phyloP scores from a whole-genome alignment of 2,329 filamentous ascomycete genomes.

The Neonectria magnoliae region DNA sequence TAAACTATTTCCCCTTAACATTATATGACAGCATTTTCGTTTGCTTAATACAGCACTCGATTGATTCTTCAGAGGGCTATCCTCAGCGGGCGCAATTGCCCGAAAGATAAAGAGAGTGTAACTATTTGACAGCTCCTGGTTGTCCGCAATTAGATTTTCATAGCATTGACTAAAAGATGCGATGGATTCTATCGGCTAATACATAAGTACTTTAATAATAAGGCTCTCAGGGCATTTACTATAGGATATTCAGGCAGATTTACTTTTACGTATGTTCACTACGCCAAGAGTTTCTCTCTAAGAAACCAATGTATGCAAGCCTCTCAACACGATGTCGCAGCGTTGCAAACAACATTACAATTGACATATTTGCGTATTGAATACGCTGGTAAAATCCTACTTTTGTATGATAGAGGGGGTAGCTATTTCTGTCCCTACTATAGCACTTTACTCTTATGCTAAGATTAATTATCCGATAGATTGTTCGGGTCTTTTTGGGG shows the following conservation, averaged over 20 bases:
- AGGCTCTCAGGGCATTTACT: background rate
- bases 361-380: too few relatives aligned
- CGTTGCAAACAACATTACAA: too few relatives aligned
- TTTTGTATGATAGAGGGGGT: too few relatives aligned
- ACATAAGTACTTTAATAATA: background rate
- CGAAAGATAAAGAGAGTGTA: background rate
- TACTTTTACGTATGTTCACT: too few relatives aligned
- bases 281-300: too few relatives aligned
- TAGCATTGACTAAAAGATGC: background rate
- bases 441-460: background rate
- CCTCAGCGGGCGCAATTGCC: background rate
- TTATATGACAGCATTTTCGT: background rate
- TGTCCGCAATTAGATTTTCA: background rate
- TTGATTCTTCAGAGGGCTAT: background rate
- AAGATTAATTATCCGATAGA: background rate
- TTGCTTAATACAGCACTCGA: background rate
- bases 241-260: background rate
- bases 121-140: background rate
- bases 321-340: too few relatives aligned
- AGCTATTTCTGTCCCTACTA: background rate
- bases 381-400: too few relatives aligned
- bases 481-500: background rate
- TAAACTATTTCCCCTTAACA: background rate
- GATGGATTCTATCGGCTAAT: background rate
- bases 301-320: too few relatives aligned